These are phyloP conservation scores for Penicillium concentricum DNA, from an alignment of 2,329 filamentous ascomycete species.

Conservation along the genomic window DNA sequence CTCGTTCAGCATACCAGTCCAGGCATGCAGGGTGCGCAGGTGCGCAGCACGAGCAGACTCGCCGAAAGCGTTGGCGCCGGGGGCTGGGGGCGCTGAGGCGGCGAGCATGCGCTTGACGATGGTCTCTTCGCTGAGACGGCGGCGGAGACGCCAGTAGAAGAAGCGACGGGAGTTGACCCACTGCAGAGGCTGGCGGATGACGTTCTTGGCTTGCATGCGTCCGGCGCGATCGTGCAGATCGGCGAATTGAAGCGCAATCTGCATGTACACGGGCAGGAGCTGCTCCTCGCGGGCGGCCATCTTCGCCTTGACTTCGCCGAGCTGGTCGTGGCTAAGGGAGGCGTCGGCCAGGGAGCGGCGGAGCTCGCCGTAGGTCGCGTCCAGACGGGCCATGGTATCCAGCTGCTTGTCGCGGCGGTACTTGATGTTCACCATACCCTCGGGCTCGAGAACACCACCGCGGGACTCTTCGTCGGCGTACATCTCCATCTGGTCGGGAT, in stretches of 20 bases:
- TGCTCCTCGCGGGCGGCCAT: constrained; percentile 83
- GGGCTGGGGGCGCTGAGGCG: constrained; percentile 43
- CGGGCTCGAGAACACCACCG: constrained; percentile 94
- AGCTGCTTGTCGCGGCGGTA: constrained; percentile 97
- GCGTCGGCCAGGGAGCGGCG: constrained; percentile 73
- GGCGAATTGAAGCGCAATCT: constrained; percentile 95
- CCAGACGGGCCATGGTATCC: constrained; percentile 93
- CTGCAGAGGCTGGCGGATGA: constrained; percentile 77
- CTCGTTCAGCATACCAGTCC: constrained; percentile 67
- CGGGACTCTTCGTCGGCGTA: constrained; percentile 94
- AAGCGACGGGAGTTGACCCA: constrained; percentile 91
- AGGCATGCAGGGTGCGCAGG: constrained; percentile 74
- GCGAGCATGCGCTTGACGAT: constrained; percentile 82
- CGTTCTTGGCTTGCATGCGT: constrained; percentile 97
- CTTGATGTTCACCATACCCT: constrained; percentile 98
- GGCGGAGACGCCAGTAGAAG: constrained; percentile 99
- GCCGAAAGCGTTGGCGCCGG: constrained; percentile 34
- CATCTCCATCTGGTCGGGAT: constrained; percentile 97
- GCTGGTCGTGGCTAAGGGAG: constrained; percentile 69
- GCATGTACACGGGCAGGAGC: constrained; percentile 86
- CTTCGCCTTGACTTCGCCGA: constrained; percentile 76
- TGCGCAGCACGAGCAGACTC: constrained; percentile 62
- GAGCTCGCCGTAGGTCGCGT: constrained; percentile 77
- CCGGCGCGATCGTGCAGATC: constrained; percentile 96
- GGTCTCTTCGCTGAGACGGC: constrained; percentile 94